phyloP scores from a whole-genome alignment of 1,139 yeast genomes.

The Saccharomyces hybrid region DNA sequence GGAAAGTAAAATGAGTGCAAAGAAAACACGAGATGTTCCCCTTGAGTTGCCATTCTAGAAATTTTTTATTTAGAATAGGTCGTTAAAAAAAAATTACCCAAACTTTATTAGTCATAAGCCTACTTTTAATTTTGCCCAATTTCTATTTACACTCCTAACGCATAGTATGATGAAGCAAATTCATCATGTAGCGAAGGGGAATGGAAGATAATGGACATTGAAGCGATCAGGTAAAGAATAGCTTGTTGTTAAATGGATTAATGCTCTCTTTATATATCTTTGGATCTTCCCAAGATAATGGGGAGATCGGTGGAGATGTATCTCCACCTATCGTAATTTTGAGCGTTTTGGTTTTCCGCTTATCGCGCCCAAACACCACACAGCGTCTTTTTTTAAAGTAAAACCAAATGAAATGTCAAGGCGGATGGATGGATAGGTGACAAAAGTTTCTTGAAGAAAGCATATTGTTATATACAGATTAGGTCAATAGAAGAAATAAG shows the following conservation, averaged over 20 bases:
- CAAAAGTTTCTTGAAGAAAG: too few relatives aligned
- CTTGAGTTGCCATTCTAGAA: neutral
- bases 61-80: neutral
- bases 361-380: neutral
- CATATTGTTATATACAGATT: too few relatives aligned
- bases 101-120: neutral
- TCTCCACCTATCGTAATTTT: neutral
- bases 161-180: too few relatives aligned
- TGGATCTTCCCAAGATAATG: neutral
- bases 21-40: neutral
- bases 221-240: too few relatives aligned
- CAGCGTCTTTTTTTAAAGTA: neutral
- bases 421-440: too few relatives aligned
- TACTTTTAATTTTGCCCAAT: too few relatives aligned
- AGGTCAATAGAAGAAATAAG: too few relatives aligned
- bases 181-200: too few relatives aligned
- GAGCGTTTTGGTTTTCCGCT: neutral
- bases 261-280: neutral
- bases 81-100: neutral
- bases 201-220: too few relatives aligned
- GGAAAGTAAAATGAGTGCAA: neutral
- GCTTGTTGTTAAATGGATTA: too few relatives aligned
- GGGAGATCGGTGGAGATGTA: neutral
- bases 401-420: too few relatives aligned
- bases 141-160: too few relatives aligned